Conservation (phyloP, 305 asterid genomes). For the Fraxinus nigra region DNA sequence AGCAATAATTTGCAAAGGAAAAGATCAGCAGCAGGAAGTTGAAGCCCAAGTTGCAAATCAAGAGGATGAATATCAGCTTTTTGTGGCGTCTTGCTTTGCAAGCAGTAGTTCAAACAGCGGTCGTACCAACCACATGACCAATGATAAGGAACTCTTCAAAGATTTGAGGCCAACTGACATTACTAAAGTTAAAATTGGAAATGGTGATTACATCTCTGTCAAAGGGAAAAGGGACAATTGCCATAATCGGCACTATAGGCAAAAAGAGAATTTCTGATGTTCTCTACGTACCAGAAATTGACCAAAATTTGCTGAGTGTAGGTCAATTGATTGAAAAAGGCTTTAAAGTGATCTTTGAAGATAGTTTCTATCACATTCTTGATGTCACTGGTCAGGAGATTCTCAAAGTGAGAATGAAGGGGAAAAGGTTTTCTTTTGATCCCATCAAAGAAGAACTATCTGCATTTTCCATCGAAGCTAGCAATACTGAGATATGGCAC, state of each 20-base stretch:
- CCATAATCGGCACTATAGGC: too few species aligned
- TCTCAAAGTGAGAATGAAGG: not conserved
- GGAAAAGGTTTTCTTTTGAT: constrained; percentile 8
- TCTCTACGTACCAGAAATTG: too few species aligned
- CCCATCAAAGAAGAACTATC: not conserved
- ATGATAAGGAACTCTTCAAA: not conserved
- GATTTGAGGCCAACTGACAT: not conserved
- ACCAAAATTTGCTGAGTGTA: too few species aligned
- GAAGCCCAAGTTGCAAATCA: too few species aligned
- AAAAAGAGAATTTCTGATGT: too few species aligned
- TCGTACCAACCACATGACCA: not conserved
- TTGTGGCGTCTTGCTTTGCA: not conserved
- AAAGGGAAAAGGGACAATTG: too few species aligned
- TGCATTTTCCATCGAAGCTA: not conserved
- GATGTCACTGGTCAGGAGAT: not conserved
- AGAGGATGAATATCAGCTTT: not conserved
- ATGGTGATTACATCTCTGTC: not conserved
- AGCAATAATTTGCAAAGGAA: too few species aligned
- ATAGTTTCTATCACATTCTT: not conserved
- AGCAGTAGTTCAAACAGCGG: not conserved
- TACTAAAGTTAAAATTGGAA: not conserved
- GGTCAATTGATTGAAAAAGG: not conserved
- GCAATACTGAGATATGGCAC: not conserved
- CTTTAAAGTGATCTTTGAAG: constrained; percentile 6
- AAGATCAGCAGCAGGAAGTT: too few species aligned